phyloP scores from a whole-genome alignment of 2,329 filamentous ascomycete genomes.

The Atkinsonella hypoxylon region DNA sequence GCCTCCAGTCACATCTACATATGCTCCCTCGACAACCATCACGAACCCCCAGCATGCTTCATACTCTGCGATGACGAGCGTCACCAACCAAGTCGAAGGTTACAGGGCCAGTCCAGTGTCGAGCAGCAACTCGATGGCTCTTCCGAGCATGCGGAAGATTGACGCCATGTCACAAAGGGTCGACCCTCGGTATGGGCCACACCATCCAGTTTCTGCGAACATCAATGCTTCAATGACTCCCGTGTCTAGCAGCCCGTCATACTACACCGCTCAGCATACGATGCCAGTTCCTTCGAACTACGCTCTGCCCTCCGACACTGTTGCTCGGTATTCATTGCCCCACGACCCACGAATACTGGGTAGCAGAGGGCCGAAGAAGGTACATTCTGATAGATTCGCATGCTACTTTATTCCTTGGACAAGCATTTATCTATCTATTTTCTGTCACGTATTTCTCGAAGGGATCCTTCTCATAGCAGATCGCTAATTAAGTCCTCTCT shows the following conservation, averaged over 20 bases:
- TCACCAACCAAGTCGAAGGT: slow-evolving; percentile 15
- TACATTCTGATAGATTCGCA: slow-evolving; percentile 19
- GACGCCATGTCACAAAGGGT: slow-evolving; percentile 19
- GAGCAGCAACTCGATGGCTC: slow-evolving; percentile 19
- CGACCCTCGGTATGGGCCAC: slow-evolving; percentile 15
- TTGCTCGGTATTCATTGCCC: slow-evolving; percentile 34
- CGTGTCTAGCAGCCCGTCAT: slow-evolving; percentile 24
- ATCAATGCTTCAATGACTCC: slow-evolving; percentile 21
- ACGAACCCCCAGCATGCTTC: slow-evolving; percentile 19
- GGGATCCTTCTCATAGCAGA: background rate
- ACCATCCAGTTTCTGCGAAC: slow-evolving; percentile 24
- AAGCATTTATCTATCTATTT: background rate
- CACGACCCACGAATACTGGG: slow-evolving; percentile 37
- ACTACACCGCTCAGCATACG: slow-evolving; percentile 28
- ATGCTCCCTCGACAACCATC: slow-evolving; percentile 12
- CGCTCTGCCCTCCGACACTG: slow-evolving; percentile 30
- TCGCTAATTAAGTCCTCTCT: slow-evolving; percentile 2
- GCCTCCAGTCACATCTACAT: slow-evolving; percentile 7
- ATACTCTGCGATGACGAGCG: slow-evolving; percentile 17
- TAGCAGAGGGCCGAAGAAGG: slow-evolving; percentile 45
- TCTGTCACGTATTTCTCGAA: background rate
- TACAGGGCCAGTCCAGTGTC: slow-evolving; percentile 19
- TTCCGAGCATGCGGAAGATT: slow-evolving; percentile 30
- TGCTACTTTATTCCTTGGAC: background rate
- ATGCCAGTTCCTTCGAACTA: slow-evolving; percentile 25